Percentiles rank a stretch among this genome's conserved stretches.
Evolutionary conservation across 1,284 basidiomycete genomes (phyloP).

Genomic region (Laetiporus sulphureus): DNA sequence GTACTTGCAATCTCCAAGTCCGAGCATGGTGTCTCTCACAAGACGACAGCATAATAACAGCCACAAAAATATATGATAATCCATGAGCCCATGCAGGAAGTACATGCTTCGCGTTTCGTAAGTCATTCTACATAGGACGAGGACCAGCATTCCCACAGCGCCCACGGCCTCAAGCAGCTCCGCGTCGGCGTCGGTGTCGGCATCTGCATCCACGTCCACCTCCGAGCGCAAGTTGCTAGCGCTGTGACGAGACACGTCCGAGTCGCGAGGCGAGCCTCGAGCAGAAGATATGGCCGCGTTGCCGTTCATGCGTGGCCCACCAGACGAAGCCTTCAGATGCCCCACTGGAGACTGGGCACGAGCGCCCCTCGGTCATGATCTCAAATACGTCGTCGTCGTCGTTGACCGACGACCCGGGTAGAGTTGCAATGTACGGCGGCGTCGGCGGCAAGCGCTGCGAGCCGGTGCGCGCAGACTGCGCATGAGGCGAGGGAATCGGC

Average conservation of each 20-base stretch:
- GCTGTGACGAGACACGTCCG: conserved; percentile 12
- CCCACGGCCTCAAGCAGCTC: conserved; percentile 26
- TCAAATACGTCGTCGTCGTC: conserved; percentile 15
- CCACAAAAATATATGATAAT: too few relatives aligned
- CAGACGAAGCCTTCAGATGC: too few relatives aligned
- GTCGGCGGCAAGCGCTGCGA: conserved; percentile 20
- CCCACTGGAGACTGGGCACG: conserved; percentile 7
- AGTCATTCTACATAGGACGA: too few relatives aligned
- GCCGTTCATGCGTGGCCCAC: conserved; percentile 13
- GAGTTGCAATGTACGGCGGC: conserved; percentile 24
- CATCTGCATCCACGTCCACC: conserved; percentile 19
- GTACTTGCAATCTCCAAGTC: too few relatives aligned
- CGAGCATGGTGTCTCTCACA: too few relatives aligned
- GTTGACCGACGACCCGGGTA: conserved; percentile 19
- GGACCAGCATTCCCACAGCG: conserved; percentile 28
- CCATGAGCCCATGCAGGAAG: too few relatives aligned
- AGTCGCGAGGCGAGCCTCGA: conserved; percentile 15
- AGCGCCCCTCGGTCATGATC: conserved; percentile 4
- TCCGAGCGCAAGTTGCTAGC: conserved; percentile 13
- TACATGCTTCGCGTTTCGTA: too few relatives aligned
- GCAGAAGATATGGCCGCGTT: conserved; percentile 5
- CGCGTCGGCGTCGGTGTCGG: conserved; percentile 20
- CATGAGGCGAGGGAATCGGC: conserved; percentile 13
- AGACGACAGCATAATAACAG: too few relatives aligned
- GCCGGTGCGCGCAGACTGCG: conserved; percentile 8